Evolutionary conservation across 75 land plant species (phyloP).

Genomic region (Cunninghamia lanceolata): DNA sequence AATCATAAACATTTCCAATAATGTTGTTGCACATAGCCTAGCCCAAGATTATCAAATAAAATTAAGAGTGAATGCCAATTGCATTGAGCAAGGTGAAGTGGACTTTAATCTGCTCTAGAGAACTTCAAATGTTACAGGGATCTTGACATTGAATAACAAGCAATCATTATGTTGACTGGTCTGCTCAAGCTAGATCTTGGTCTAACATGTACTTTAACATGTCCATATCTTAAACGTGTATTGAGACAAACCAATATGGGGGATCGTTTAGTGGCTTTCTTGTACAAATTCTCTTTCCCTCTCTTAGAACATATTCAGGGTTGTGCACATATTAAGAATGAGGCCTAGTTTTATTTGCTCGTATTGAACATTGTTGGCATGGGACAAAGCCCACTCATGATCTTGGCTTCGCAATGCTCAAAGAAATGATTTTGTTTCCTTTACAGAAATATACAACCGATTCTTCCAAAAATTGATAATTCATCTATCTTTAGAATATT

Average conservation of each 20-base stretch:
- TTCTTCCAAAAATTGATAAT: background rate
- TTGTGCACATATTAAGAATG: background rate
- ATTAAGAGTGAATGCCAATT: background rate
- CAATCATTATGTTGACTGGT: background rate
- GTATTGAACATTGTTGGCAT: slow-evolving; percentile 29
- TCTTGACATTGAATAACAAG: background rate
- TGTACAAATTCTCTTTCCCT: background rate
- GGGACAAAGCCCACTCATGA: slow-evolving; percentile 40
- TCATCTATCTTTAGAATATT: background rate
- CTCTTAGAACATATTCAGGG: background rate
- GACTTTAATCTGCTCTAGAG: background rate
- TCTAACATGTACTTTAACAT: background rate
- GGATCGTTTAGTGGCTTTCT: background rate
- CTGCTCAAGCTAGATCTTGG: background rate
- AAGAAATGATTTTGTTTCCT: background rate
- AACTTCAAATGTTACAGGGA: background rate
- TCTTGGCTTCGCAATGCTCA: background rate
- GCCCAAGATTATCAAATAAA: background rate
- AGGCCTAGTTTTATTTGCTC: background rate
- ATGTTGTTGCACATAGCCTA: background rate
- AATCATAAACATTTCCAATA: background rate
- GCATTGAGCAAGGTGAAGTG: background rate
- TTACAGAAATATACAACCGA: background rate
- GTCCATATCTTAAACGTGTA: background rate
- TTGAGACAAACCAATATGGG: background rate